A percentile compares a stretch with the other conserved stretches of the same genome.
These are phyloP conservation scores for Phalaenopsis hybrid DNA, from an alignment of 116 monocot species.

Conservation along the genomic window DNA sequence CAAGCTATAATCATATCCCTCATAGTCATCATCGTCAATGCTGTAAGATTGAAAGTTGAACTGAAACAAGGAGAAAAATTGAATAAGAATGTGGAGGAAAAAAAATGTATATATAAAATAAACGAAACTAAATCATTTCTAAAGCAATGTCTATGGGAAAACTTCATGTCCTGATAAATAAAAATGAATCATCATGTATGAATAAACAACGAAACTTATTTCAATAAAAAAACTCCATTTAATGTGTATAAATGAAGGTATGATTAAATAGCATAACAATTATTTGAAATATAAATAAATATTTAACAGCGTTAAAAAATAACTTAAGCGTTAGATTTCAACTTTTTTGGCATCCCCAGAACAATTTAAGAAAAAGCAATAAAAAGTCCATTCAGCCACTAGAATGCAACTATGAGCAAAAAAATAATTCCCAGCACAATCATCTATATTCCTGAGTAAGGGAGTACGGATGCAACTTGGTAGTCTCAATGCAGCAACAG, in stretches of 20 bases:
- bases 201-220: neutral
- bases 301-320: neutral
- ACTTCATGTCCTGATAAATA: neutral
- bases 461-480: neutral
- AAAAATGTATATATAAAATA: neutral
- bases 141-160: neutral
- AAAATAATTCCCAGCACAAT: neutral
- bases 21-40: conserved; percentile 84
- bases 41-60: conserved; percentile 83
- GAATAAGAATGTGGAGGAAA: neutral
- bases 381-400: neutral
- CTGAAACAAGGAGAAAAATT: conserved; percentile 25
- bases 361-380: neutral
- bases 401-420: neutral
- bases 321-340: neutral
- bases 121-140: neutral
- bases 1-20: conserved; percentile 87
- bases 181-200: neutral
- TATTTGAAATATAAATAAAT: neutral
- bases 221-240: neutral
- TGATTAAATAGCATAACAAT: neutral
- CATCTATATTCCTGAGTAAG: neutral
- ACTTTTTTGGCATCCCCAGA: neutral
- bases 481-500: too few relatives aligned
- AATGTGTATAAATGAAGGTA: neutral